Base-by-base conservation (phyloP, 129 eudicot genomes). In the Escallonia rubra region DNA sequence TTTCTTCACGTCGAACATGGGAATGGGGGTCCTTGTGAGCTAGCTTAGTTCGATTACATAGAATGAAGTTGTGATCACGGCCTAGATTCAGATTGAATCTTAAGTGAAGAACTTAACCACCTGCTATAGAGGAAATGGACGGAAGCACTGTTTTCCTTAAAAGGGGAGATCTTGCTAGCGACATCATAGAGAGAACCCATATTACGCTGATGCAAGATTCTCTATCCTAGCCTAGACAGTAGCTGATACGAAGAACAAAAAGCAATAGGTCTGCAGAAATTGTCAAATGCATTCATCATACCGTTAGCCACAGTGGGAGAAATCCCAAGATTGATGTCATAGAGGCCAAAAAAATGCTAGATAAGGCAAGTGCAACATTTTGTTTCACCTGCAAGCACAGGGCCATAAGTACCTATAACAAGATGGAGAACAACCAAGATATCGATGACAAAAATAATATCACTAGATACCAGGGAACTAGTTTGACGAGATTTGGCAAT, bases 271-370 rank as follows among this genome's bases (percentile, higher is more conserved):
- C 15, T n/a, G 10, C 41, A 64, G 68, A 64, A 23, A 49, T 64
- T 50, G 43, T 69, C 42, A n/a, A 49, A 57, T 43, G 53, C 7
- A 64, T 66, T 54, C 73, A 45, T 70, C 78, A 41, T 84, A 93
- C 99, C 83, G 99, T 93, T 58, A 93, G 80, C 99, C 99, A 93
- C n/a, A 93, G 76, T 12, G 99, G 99, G 16, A 93, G 87, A 79
- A 86, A 79, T 14, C 99, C 99, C 85, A 93, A 53, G 45, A 93
- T 95, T n/a, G 99, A 93, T 59, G 99, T 87, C 64, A 93, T 84
- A 42, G 99, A 89, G 69, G 99, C 99, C 74, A 93, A 6, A 79
- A 83, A n/a, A 64, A 93, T 93, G 86, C 96, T 82, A 54, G 87
- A 82, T 70, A 93, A 73, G 11, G 99, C 99, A 41, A 93, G 93